Conservation (phyloP, 2,329 filamentous ascomycete species). For the Colletotrichum sp. region DNA sequence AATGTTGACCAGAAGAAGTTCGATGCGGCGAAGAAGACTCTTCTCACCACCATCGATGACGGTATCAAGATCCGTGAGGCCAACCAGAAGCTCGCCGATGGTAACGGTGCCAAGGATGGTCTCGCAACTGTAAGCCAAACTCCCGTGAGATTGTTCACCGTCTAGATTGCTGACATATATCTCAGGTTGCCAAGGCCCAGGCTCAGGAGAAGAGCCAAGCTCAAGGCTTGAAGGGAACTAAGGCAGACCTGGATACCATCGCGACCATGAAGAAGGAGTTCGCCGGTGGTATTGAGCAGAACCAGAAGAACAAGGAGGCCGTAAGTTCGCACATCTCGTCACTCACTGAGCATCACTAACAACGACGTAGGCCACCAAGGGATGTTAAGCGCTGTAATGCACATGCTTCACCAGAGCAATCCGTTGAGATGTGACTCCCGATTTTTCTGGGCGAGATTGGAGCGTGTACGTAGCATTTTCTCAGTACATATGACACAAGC, state of each 20-base stretch:
- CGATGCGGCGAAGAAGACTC: conserved; percentile 15
- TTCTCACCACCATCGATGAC: conserved; percentile 25
- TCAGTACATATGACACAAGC: not conserved
- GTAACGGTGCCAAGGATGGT: conserved; percentile 19
- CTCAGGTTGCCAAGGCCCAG: not conserved
- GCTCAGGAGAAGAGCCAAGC: not conserved
- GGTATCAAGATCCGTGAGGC: conserved; percentile 26
- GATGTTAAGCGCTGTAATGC: not conserved
- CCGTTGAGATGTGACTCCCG: not conserved
- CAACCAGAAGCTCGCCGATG: conserved; percentile 25
- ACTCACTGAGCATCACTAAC: not conserved
- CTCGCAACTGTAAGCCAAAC: conserved; percentile 15
- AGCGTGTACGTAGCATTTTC: not conserved
- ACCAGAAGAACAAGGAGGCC: conserved; percentile 7
- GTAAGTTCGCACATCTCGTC: not conserved
- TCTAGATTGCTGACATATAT: not conserved
- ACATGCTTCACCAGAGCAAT: not conserved
- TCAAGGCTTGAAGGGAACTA: not conserved
- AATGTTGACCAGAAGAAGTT: conserved; percentile 17
- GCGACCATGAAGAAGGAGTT: conserved; percentile 14
- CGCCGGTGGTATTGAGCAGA: conserved; percentile 24
- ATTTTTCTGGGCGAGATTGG: not conserved
- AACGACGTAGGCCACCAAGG: not conserved
- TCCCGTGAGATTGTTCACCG: accelerated
- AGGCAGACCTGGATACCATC: not conserved